Percentiles rank a stretch among this genome's conserved stretches.
These are phyloP conservation scores for Microbotryomycetes sp. DNA, from an alignment of 1,284 basidiomycete species.

Conservation along the genomic window DNA sequence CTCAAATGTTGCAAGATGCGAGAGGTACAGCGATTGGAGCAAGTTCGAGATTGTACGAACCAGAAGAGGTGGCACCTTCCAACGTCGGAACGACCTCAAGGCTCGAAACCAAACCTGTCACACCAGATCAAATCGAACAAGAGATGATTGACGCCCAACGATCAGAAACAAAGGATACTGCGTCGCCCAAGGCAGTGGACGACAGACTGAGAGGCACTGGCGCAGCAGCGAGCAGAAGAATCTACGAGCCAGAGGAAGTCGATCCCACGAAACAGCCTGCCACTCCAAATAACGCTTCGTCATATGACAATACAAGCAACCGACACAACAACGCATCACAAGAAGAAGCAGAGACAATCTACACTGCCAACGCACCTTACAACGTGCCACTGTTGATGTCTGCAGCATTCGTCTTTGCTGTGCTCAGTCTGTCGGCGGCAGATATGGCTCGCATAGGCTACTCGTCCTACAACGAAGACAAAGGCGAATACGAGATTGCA, in stretches of 20 bases:
- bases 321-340: neutral
- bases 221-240: neutral
- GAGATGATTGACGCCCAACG: neutral
- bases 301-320: neutral
- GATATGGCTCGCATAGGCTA: slow-evolving; percentile 25
- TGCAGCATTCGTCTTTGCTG: slow-evolving; percentile 15
- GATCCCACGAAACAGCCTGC: neutral
- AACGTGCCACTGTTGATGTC: slow-evolving; percentile 26
- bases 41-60: neutral
- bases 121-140: neutral
- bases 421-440: slow-evolving; percentile 19
- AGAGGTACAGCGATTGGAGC: neutral
- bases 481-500: slow-evolving; percentile 19
- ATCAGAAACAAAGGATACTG: neutral
- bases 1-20: neutral
- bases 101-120: neutral
- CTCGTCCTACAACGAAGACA: slow-evolving; percentile 20
- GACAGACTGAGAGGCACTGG: slow-evolving; percentile 3
- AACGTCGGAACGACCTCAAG: neutral
- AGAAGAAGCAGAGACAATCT: slow-evolving; percentile 21
- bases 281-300: neutral
- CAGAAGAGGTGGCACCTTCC: neutral
- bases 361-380: slow-evolving; percentile 18
- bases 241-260: neutral
- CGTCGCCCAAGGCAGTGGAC: neutral